These are phyloP conservation scores for Saturnispora ahearnii DNA, from an alignment of 805 yeast genomes.

Conservation along the genomic window DNA sequence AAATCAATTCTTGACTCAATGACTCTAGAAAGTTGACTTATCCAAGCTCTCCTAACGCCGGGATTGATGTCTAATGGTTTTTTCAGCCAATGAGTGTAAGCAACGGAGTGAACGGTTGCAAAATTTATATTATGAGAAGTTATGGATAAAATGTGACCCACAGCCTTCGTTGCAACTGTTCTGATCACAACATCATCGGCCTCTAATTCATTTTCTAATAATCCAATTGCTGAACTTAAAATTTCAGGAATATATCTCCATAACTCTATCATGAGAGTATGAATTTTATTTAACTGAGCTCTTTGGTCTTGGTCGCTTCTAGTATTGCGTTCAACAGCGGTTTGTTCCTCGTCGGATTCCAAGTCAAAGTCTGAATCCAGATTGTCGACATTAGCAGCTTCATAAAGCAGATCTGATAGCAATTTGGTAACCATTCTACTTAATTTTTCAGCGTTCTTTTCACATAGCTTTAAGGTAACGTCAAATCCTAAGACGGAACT, in stretches of 20 bases:
- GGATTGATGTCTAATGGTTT: constrained; percentile 64
- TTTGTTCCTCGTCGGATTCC: constrained; percentile 7
- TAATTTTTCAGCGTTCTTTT: constrained; percentile 60
- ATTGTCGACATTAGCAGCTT: constrained; percentile 27
- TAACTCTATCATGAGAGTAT: constrained; percentile 50
- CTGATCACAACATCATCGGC: constrained; percentile 61
- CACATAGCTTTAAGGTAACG: constrained; percentile 60
- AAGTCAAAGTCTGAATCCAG: constrained; percentile 10
- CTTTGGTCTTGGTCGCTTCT: constrained; percentile 8
- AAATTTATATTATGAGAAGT: constrained; percentile 48
- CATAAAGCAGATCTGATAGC: constrained; percentile 67
- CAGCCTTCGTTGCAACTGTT: constrained; percentile 58
- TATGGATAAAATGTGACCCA: constrained; percentile 54
- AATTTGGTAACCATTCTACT: constrained; percentile 69
- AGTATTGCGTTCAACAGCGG: not conserved
- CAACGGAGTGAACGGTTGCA: constrained; percentile 43
- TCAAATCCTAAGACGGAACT: constrained; percentile 50
- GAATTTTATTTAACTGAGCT: constrained; percentile 50
- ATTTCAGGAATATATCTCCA: constrained; percentile 78
- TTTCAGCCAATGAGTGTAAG: constrained; percentile 65
- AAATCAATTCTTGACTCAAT: constrained; percentile 38
- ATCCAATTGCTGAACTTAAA: constrained; percentile 63
- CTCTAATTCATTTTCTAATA: constrained; percentile 68
- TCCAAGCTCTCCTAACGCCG: constrained; percentile 62
- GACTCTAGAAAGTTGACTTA: constrained; percentile 43